phyloP scores from a whole-genome alignment of 768 basidiomycete species.

The Naganishia kalamii region DNA sequence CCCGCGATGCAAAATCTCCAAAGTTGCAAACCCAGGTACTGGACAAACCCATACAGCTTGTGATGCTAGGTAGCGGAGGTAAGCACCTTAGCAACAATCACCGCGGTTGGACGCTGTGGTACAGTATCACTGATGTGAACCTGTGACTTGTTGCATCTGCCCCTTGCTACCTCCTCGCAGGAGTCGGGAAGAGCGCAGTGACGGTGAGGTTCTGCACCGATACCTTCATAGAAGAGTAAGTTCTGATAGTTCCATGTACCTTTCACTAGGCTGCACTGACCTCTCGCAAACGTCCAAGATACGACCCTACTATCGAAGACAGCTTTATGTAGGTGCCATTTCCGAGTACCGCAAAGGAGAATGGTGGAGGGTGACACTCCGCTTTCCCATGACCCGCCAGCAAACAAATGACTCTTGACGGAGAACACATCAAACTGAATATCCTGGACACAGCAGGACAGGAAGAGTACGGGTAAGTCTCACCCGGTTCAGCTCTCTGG shows the following conservation, averaged over 20 bases:
- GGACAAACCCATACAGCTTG: not conserved
- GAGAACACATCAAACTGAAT: slow-evolving; percentile 51
- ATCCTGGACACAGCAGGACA: slow-evolving; percentile 54
- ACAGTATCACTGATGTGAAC: too few species aligned
- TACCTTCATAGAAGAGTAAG: slow-evolving; percentile 45
- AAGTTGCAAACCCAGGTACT: not conserved
- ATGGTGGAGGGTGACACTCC: too few species aligned
- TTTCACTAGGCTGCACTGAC: too few species aligned
- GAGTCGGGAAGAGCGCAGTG: slow-evolving; percentile 46
- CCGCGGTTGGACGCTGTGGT: too few species aligned
- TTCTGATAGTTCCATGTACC: not conserved
- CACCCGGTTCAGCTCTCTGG: too few species aligned
- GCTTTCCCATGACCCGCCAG: slow-evolving; percentile 19
- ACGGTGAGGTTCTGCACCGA: slow-evolving; percentile 51
- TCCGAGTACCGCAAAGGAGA: too few species aligned
- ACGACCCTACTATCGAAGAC: slow-evolving; percentile 52
- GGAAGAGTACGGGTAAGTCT: slow-evolving; percentile 36
- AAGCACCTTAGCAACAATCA: not conserved
- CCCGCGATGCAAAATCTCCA: too few species aligned
- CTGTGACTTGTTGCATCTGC: not conserved
- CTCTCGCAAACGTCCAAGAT: slow-evolving; percentile 43
- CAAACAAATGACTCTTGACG: slow-evolving; percentile 51
- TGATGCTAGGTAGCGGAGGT: not conserved
- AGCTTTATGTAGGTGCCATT: slow-evolving; percentile 16
- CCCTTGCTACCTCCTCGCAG: too few species aligned